A percentile compares a stretch with the other conserved stretches of the same genome.
phyloP scores from a whole-genome alignment of 1,284 basidiomycete genomes.

The Cystobasidium slooffiae region DNA sequence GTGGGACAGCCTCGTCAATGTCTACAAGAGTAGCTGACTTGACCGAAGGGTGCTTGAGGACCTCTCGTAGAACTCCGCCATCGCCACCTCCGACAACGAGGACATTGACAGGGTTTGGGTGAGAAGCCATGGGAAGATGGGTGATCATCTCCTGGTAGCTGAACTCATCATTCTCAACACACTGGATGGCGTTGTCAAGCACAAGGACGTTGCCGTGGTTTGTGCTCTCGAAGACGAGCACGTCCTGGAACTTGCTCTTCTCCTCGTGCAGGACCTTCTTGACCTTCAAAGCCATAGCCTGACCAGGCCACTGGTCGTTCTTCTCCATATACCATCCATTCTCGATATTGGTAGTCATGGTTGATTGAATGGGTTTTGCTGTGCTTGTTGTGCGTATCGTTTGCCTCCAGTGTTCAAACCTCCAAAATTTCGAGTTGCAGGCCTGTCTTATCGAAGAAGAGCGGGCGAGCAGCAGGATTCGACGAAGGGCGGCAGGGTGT shows the following conservation, averaged over 20 bases:
- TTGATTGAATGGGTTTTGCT: neutral
- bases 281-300: conserved; percentile 94
- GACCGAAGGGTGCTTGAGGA: conserved; percentile 90
- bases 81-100: conserved; percentile 76
- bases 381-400: neutral
- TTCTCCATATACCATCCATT: conserved; percentile 92
- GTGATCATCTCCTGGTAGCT: conserved; percentile 99
- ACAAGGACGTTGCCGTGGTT: conserved; percentile 95
- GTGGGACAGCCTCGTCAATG: conserved; percentile 98
- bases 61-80: conserved; percentile 95
- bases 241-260: conserved; percentile 85
- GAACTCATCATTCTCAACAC: conserved; percentile 97
- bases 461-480: neutral
- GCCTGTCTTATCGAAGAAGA: neutral
- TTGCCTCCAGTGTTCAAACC: neutral
- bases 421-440: conserved; percentile 3
- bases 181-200: conserved; percentile 78
- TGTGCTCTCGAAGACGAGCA: conserved; percentile 92
- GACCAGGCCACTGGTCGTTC: conserved; percentile 92
- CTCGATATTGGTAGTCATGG: conserved; percentile 23
- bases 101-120: conserved; percentile 94
- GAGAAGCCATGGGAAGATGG: conserved; percentile 90
- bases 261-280: conserved; percentile 94
- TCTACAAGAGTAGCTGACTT: conserved; percentile 94
- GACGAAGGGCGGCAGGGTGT: neutral